Evolutionary conservation across 1,284 basidiomycete genomes (phyloP).

Genomic region (Tremellales sp.): DNA sequence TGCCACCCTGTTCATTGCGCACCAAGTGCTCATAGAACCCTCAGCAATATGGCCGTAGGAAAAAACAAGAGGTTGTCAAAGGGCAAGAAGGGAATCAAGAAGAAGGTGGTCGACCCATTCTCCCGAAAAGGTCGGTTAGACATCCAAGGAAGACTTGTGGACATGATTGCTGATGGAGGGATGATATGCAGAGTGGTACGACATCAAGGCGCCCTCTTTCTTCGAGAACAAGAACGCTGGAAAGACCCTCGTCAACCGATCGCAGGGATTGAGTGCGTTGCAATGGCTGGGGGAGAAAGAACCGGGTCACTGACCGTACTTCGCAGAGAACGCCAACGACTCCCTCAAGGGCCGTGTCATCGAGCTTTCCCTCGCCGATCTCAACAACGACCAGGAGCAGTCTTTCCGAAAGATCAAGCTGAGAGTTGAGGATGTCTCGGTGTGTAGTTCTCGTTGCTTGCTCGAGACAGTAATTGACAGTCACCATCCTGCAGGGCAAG

Average conservation of each 20-base stretch:
- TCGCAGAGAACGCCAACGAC: conserved; percentile 93
- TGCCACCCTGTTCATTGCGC: too few species aligned
- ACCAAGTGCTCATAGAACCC: too few species aligned
- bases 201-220: conserved; percentile 97
- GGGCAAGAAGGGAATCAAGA: conserved; percentile 99
- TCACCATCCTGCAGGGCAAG: conserved; percentile 67
- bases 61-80: conserved; percentile 99
- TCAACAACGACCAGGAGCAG: conserved; percentile 99
- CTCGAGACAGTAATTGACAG: background rate
- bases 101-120: conserved; percentile 99
- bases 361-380: conserved; percentile 94
- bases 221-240: conserved; percentile 97
- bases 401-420: conserved; percentile 99
- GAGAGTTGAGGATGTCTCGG: conserved; percentile 83
- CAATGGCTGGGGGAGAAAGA: background rate
- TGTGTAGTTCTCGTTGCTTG: conserved; percentile 17
- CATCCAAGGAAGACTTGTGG: background rate
- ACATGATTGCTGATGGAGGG: background rate
- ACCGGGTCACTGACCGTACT: conserved; percentile 3
- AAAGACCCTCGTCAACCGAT: conserved; percentile 98
- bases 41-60: conserved; percentile 83
- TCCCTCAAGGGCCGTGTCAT: conserved; percentile 96
- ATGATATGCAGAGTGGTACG: conserved; percentile 81
- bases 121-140: conserved; percentile 76
- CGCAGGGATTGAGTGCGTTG: conserved; percentile 89